Evolutionary conservation across 2,329 filamentous ascomycete species (phyloP).

Genomic region (Trichophyton schoenleinii): DNA sequence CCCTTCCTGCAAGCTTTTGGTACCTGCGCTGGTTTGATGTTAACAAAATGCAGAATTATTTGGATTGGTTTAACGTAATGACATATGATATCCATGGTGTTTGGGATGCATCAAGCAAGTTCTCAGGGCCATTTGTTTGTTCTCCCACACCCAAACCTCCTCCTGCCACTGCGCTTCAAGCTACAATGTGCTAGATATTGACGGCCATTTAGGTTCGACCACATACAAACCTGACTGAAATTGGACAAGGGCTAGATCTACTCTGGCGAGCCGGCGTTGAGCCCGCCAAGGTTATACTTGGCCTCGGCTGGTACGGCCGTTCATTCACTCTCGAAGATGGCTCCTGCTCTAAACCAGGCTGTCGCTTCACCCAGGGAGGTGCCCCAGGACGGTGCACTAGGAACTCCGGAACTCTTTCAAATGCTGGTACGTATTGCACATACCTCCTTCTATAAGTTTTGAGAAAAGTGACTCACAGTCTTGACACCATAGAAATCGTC

Average conservation of each 20-base stretch:
- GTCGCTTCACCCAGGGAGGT: slow-evolving; percentile 16
- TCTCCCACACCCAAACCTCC: neutral
- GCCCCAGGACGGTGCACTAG: slow-evolving; percentile 20
- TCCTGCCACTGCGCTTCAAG: neutral
- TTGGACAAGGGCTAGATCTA: slow-evolving; percentile 17
- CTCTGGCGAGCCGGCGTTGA: slow-evolving; percentile 20
- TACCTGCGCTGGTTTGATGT: slow-evolving; percentile 19
- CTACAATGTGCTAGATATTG: neutral
- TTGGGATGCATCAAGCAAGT: neutral
- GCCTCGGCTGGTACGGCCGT: slow-evolving; percentile 37
- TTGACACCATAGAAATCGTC: slow-evolving; percentile 25
- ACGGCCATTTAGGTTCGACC: neutral
- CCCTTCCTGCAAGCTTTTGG: slow-evolving; percentile 12
- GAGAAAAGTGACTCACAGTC: slow-evolving; percentile 17
- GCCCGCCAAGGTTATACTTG: slow-evolving; percentile 22
- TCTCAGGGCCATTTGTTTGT: neutral
- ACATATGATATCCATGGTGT: slow-evolving; percentile 16
- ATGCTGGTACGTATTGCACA: neutral
- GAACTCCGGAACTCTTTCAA: neutral
- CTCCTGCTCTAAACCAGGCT: slow-evolving; percentile 15
- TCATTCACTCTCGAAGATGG: slow-evolving; percentile 20
- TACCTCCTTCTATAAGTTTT: neutral
- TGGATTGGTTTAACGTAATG: slow-evolving; percentile 21
- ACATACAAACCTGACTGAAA: slow-evolving; percentile 18
- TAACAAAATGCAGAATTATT: slow-evolving; percentile 9